Conservation (phyloP, 2,329 filamentous ascomycete genomes). For the Cytospora piceicola region DNA sequence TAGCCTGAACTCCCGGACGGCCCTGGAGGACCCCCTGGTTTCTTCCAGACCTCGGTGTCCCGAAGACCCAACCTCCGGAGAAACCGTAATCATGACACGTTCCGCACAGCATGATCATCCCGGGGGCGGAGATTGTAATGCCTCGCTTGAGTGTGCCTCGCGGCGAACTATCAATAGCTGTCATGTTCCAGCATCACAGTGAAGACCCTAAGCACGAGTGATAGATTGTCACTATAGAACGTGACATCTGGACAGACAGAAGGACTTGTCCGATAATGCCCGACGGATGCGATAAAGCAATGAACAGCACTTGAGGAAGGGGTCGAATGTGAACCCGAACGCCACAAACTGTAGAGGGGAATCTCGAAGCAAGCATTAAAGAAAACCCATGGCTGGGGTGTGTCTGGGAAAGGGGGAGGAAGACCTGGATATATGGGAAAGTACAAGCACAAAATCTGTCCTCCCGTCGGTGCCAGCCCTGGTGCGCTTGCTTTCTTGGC, state of each 20-base stretch:
- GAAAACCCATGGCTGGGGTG: neutral
- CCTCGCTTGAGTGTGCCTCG: slow-evolving; percentile 1
- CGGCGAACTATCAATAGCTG: neutral
- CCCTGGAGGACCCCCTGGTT: slow-evolving; percentile 6
- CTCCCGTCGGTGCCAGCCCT: neutral
- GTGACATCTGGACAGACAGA: neutral
- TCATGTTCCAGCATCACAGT: no score
- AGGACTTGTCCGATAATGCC: neutral
- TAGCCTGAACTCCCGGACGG: slow-evolving; percentile 17
- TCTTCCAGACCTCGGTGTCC: neutral
- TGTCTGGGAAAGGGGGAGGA: neutral
- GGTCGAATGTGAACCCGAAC: neutral
- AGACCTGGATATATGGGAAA: neutral
- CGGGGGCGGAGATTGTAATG: neutral
- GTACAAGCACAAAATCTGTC: neutral
- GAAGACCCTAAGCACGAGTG: neutral
- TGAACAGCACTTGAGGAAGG: neutral
- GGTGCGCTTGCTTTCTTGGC: slow-evolving; percentile 15
- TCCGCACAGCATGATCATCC: neutral
- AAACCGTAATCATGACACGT: slow-evolving; percentile 2
- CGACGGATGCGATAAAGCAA: neutral
- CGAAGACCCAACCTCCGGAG: slow-evolving; percentile 8
- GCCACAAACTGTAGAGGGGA: neutral
- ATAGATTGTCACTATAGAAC: neutral
- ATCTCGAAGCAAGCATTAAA: neutral